Conservation (phyloP, 805 yeast genomes). For the Teunomyces cretensis region DNA sequence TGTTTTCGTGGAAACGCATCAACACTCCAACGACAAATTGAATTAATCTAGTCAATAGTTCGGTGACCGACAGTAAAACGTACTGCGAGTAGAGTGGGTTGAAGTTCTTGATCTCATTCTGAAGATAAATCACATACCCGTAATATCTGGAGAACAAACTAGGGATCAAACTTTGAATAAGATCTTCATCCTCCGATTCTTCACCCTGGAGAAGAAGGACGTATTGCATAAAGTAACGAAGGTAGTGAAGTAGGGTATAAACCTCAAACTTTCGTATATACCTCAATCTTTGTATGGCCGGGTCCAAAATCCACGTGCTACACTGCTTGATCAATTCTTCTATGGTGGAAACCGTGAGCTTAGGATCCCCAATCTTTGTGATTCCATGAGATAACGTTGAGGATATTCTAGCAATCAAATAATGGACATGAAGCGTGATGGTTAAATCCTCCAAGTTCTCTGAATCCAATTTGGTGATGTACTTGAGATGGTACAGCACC, state of each 20-base stretch:
- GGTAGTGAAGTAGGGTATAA: conserved; percentile 24
- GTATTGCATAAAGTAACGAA: conserved; percentile 26
- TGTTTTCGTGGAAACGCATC: conserved; percentile 21
- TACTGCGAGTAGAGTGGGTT: conserved; percentile 15
- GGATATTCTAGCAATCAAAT: conserved; percentile 28
- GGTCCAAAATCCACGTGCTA: conserved; percentile 24
- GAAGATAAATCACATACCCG: conserved; percentile 10
- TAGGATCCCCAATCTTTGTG: conserved; percentile 18
- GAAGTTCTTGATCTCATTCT: background rate
- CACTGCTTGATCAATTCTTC: conserved; percentile 23
- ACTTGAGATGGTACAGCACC: conserved; percentile 21
- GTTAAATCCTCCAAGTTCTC: conserved; percentile 16
- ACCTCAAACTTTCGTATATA: conserved; percentile 18
- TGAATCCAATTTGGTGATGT: conserved; percentile 14
- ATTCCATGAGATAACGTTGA: conserved; percentile 21
- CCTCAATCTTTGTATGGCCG: conserved; percentile 13
- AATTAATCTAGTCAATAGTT: conserved; percentile 27
- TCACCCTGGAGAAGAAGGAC: conserved; percentile 37
- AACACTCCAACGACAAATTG: conserved; percentile 35
- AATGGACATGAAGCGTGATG: conserved; percentile 24
- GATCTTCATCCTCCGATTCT: conserved; percentile 18
- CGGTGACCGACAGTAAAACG: conserved; percentile 26
- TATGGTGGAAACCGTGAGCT: conserved; percentile 17
- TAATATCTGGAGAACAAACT: conserved; percentile 14
- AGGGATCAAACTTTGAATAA: conserved; percentile 15